Evolutionary conservation across 108 stramenopile species (phyloP).

Genomic region (Craspedostauros australis): DNA sequence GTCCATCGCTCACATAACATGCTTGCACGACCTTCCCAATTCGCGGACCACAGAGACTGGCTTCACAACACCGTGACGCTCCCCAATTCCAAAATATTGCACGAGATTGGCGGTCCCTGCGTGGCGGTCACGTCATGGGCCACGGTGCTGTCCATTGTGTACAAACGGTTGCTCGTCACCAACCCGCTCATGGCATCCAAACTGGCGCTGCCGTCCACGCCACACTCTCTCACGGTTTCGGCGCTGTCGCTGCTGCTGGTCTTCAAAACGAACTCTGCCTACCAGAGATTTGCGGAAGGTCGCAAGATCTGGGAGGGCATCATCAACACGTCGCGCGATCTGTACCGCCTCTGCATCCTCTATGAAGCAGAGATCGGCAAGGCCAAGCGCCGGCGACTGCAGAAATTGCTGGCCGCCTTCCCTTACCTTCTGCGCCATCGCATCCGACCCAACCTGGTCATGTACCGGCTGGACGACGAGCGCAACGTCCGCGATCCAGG

Average conservation of each 20-base stretch:
- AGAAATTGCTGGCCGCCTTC: constrained; percentile 70
- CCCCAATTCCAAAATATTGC: constrained; percentile 71
- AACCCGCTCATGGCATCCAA: constrained; percentile 22
- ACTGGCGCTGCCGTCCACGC: constrained; percentile 50
- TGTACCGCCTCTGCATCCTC: constrained; percentile 72
- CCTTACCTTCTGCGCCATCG: constrained; percentile 77
- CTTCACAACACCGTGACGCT: constrained; percentile 81
- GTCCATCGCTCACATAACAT: no score
- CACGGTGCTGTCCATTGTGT: constrained; percentile 45
- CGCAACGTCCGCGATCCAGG: constrained; percentile 64
- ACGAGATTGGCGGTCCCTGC: constrained; percentile 69
- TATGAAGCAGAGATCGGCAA: constrained; percentile 80
- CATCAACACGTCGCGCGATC: constrained; percentile 61
- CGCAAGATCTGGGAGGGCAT: constrained; percentile 76
- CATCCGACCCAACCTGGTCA: constrained; percentile 68
- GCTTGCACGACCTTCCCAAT: no score
- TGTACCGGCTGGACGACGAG: constrained; percentile 57
- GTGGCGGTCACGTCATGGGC: constrained; percentile 57
- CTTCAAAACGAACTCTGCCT: constrained; percentile 88
- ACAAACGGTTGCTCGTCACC: constrained; percentile 25
- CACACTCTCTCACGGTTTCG: constrained; percentile 75
- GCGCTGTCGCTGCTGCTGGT: constrained; percentile 86
- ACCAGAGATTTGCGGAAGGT: constrained; percentile 91
- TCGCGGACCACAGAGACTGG: constrained; percentile 80
- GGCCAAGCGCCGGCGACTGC: constrained; percentile 52